Percentiles rank a stretch among this genome's conserved stretches.
phyloP scores from a whole-genome alignment of 2,329 filamentous ascomycete species.

The Aspergillus vadensis region DNA sequence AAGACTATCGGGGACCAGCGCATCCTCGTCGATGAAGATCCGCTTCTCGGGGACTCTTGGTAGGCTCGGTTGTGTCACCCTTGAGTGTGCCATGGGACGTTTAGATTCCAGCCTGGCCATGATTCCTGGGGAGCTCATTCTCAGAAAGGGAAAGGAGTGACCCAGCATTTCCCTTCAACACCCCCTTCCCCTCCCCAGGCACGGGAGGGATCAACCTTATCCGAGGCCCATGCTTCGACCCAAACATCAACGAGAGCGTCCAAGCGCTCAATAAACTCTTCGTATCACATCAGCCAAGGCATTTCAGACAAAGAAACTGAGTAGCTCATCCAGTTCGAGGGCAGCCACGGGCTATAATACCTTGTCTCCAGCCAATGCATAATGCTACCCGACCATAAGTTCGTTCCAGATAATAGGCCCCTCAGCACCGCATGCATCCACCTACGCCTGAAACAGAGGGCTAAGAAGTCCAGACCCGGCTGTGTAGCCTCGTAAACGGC shows the following conservation, averaged over 20 bases:
- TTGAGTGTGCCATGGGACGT: not conserved
- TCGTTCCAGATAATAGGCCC: not conserved
- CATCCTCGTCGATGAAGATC: not conserved
- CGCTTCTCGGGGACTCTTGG: not conserved
- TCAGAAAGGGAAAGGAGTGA: too few species aligned
- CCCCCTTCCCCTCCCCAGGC: not conserved
- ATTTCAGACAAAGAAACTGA: not conserved
- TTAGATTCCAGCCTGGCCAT: not conserved
- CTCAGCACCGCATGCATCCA: not conserved
- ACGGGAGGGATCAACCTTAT: not conserved
- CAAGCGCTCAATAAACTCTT: not conserved
- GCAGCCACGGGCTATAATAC: not conserved
- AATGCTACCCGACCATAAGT: not conserved
- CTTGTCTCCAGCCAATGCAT: not conserved
- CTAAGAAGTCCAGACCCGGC: too few species aligned
- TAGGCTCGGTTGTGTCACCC: not conserved
- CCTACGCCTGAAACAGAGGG: not conserved
- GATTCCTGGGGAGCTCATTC: too few species aligned
- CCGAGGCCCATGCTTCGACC: not conserved
- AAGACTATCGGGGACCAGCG: too few species aligned
- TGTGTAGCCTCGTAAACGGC: too few species aligned
- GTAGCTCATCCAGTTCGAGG: not conserved
- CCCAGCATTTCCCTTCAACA: not conserved
- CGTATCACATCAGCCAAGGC: not conserved
- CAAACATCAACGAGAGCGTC: not conserved